phyloP scores from a whole-genome alignment of 2,329 filamentous ascomycete species.

The Ilyonectria sp. region DNA sequence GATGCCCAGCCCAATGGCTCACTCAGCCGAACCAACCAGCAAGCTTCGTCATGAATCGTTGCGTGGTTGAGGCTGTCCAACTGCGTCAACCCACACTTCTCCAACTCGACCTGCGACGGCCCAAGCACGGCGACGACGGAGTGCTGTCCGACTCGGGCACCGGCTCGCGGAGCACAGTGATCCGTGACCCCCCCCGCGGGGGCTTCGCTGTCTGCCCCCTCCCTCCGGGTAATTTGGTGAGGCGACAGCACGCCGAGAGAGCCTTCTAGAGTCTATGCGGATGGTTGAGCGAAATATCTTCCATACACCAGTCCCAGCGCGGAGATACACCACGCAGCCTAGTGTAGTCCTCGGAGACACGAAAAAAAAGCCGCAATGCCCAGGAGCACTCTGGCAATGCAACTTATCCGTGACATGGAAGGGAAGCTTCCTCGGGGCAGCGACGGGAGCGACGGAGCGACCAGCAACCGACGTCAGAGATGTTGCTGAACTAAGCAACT shows the following conservation, averaged over 20 bases:
- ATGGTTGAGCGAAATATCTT: constrained; percentile 32
- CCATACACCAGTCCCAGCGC: constrained; percentile 15
- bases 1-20: constrained; percentile 24
- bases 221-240: constrained; percentile 31
- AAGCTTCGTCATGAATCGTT: constrained; percentile 10
- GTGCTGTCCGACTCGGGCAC: constrained; percentile 30
- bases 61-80: constrained; percentile 14
- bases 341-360: constrained; percentile 1
- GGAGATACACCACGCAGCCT: constrained; percentile 21
- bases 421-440: constrained; percentile 15
- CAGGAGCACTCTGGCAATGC: constrained; percentile 7
- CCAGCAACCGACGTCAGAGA: constrained; percentile 44
- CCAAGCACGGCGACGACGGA: constrained; percentile 19
- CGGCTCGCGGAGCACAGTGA: constrained; percentile 20
- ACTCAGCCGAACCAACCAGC: constrained; percentile 37
- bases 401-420: constrained; percentile 16
- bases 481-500: constrained; percentile 31
- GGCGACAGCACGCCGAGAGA: constrained; percentile 6
- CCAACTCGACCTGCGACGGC: constrained; percentile 1
- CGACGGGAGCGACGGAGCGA: constrained; percentile 12
- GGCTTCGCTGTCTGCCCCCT: constrained; percentile 2
- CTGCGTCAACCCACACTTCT: constrained; percentile 10
- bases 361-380: constrained; percentile 22
- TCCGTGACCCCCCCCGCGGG: constrained; percentile 13
- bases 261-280: constrained; percentile 17